These are phyloP conservation scores for Theobroma cacao DNA, from an alignment of 345 rosid genomes.

Conservation along the genomic window DNA sequence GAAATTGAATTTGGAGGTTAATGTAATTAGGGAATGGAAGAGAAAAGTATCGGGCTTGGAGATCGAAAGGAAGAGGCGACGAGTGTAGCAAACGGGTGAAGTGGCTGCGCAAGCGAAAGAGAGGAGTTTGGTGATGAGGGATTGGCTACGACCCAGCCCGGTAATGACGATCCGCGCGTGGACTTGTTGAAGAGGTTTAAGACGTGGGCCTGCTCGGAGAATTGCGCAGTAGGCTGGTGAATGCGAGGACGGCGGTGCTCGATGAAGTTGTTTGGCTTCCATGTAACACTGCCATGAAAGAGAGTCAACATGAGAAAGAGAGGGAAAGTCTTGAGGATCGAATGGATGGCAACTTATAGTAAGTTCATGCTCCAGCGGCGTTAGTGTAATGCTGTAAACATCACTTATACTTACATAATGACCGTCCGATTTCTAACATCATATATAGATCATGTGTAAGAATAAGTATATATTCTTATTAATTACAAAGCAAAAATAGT, in stretches of 20 bases:
- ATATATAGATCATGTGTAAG: too few relatives aligned
- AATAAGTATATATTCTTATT: neutral
- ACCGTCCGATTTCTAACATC: too few relatives aligned
- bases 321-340: neutral
- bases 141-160: slow-evolving; percentile 51
- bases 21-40: slow-evolving; percentile 58
- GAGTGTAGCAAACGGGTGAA: slow-evolving; percentile 45
- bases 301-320: neutral
- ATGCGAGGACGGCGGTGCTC: slow-evolving; percentile 12
- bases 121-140: slow-evolving; percentile 77
- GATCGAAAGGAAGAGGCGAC: slow-evolving; percentile 48
- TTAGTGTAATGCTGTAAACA: too few relatives aligned
- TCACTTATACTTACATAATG: too few relatives aligned
- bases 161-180: slow-evolving; percentile 55
- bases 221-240: slow-evolving; percentile 59
- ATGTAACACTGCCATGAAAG: slow-evolving; percentile 35
- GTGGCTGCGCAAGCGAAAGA: slow-evolving; percentile 57
- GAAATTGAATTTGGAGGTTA: slow-evolving; percentile 47
- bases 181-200: slow-evolving; percentile 60
- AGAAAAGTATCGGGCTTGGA: slow-evolving; percentile 68
- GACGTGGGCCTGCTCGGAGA: slow-evolving; percentile 63
- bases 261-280: slow-evolving; percentile 29
- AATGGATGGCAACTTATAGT: too few relatives aligned
- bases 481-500: neutral
- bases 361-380: too few relatives aligned